A percentile compares a stretch with the other conserved stretches of the same genome.
These are phyloP conservation scores for Polyporus arcularius DNA, from an alignment of 768 basidiomycete species.

Conservation along the genomic window DNA sequence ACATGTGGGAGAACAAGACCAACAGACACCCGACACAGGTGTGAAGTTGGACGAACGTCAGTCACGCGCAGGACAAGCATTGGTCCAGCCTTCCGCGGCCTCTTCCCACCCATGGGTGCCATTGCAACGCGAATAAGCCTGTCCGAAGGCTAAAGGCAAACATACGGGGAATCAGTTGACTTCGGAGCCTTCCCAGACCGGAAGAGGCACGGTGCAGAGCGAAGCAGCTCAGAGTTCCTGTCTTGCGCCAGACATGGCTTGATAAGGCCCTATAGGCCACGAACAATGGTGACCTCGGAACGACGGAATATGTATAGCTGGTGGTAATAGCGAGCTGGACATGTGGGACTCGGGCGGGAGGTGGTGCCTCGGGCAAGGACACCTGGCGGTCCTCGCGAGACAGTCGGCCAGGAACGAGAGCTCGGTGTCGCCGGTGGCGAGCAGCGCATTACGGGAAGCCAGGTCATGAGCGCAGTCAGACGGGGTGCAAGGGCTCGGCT, in stretches of 20 bases:
- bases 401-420: conserved; percentile 12
- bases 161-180: conserved; percentile 16
- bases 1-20: background rate
- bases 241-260: too few relatives aligned
- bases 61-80: background rate
- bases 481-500: background rate
- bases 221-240: too few relatives aligned
- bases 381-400: background rate
- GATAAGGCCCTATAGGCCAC: too few relatives aligned
- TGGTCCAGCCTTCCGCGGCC: background rate
- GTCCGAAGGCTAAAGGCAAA: conserved; percentile 22
- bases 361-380: background rate
- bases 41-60: background rate
- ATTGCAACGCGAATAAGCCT: background rate
- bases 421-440: background rate
- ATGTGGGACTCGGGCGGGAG: background rate
- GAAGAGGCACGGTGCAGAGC: background rate
- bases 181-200: conserved; percentile 8
- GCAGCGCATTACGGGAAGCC: background rate
- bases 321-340: background rate
- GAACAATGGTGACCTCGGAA: background rate
- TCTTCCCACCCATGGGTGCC: background rate
- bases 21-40: background rate
- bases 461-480: conserved; percentile 11
- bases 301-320: background rate